A percentile compares a stretch with the other conserved stretches of the same genome.
These are phyloP conservation scores for Linum trigynum DNA, from an alignment of 345 rosid genomes.

Conservation along the genomic window DNA sequence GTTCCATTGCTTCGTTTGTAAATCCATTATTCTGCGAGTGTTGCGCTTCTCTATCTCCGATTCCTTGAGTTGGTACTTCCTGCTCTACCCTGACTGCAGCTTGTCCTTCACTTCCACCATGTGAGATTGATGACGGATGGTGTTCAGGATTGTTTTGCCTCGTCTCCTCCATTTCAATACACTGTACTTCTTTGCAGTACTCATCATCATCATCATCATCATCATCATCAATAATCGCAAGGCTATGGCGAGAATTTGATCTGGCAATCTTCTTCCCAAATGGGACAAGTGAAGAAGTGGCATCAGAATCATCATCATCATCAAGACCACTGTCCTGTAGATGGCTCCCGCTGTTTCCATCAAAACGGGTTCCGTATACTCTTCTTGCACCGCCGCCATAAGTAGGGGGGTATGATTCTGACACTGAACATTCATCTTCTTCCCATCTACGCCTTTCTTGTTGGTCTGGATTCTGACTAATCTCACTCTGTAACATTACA, in stretches of 20 bases:
- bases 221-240: slow-evolving; percentile 16
- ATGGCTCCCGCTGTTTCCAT: slow-evolving; percentile 37
- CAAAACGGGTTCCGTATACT: slow-evolving; percentile 16
- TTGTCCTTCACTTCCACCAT: slow-evolving; percentile 16
- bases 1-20: too few relatives aligned
- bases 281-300: slow-evolving; percentile 32
- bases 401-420: slow-evolving; percentile 40
- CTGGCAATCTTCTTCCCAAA: slow-evolving; percentile 33
- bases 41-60: slow-evolving; percentile 25
- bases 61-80: slow-evolving; percentile 21
- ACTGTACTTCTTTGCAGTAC: slow-evolving; percentile 79
- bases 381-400: slow-evolving; percentile 12
- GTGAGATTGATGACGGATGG: too few relatives aligned
- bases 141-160: slow-evolving; percentile 22
- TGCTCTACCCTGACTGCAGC: not conserved
- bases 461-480: slow-evolving; percentile 25
- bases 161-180: slow-evolving; percentile 59
- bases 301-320: slow-evolving; percentile 38
- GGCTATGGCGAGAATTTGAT: slow-evolving; percentile 28
- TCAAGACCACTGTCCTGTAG: slow-evolving; percentile 14
- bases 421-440: slow-evolving; percentile 45
- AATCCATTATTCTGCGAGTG: too few relatives aligned
- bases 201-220: slow-evolving; percentile 46
- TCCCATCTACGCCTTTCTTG: slow-evolving; percentile 48
- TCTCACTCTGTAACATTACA: slow-evolving; percentile 31